A percentile compares a stretch with the other conserved stretches of the same genome.
These are phyloP conservation scores for Populus hybrid DNA, from an alignment of 441 rosid genomes.

Conservation along the genomic window DNA sequence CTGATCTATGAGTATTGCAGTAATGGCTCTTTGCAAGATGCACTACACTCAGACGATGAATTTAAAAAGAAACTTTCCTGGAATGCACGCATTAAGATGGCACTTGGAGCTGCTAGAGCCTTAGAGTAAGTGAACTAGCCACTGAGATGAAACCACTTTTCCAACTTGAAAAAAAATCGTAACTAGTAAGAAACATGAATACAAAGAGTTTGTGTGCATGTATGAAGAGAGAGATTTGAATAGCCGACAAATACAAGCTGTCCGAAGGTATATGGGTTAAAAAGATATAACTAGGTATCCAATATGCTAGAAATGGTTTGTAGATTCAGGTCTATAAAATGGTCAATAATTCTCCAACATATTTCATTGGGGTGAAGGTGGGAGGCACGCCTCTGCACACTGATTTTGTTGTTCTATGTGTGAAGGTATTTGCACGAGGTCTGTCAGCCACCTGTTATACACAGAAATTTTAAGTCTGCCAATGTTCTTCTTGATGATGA, in stretches of 20 bases:
- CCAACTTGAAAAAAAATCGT: background rate
- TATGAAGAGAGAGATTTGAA: background rate
- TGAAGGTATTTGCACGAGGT: conserved; percentile 90
- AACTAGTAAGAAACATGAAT: background rate
- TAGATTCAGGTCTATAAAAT: background rate
- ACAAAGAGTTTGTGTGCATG: background rate
- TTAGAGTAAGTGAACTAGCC: conserved; percentile 69
- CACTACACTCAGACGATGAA: conserved; percentile 80
- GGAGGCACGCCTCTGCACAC: background rate
- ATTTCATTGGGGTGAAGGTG: background rate
- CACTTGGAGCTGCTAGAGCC: conserved; percentile 95
- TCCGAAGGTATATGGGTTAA: background rate
- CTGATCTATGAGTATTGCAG: conserved; percentile 83
- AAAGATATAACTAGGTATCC: background rate
- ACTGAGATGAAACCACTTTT: background rate
- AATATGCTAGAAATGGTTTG: background rate
- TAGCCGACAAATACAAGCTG: background rate
- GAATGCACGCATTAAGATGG: conserved; percentile 74
- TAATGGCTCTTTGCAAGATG: conserved; percentile 79
- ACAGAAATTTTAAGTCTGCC: conserved; percentile 83
- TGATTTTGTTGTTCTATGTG: conserved; percentile 25
- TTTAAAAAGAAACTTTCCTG: conserved; percentile 61
- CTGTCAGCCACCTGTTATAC: conserved; percentile 85
- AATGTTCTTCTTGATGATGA: conserved; percentile 88
- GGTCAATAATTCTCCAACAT: background rate